phyloP scores from a whole-genome alignment of 495 filamentous ascomycete species.

The Aspergillus cavernicola region DNA sequence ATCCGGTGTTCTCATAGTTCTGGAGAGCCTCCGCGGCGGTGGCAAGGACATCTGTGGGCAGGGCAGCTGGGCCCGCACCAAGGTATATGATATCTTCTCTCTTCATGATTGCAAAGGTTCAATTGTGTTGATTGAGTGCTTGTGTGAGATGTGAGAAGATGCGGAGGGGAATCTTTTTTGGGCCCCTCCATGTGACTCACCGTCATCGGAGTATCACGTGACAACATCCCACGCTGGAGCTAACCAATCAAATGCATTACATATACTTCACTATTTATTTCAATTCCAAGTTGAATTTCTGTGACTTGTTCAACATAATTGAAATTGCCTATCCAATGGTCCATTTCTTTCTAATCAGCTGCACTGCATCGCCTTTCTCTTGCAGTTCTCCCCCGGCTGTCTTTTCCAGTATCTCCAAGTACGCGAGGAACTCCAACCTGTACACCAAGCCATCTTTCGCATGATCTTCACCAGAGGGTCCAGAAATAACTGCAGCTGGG shows the following conservation, averaged over 20 bases:
- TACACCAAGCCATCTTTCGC: not conserved
- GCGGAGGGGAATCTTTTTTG: not conserved
- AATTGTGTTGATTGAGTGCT: not conserved
- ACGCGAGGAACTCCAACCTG: not conserved
- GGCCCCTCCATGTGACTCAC: slow-evolving; percentile 14
- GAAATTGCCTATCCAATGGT: slow-evolving; percentile 1
- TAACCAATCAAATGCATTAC: not conserved
- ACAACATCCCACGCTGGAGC: not conserved
- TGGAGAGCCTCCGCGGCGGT: slow-evolving; percentile 69
- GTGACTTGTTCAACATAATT: too few relatives aligned
- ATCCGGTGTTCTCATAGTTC: slow-evolving; percentile 76
- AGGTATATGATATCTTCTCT: slow-evolving; percentile 71
- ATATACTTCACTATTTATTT: not conserved
- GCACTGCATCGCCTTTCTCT: not conserved
- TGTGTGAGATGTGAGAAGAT: not conserved
- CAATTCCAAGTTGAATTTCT: too few relatives aligned
- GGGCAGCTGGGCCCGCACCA: slow-evolving; percentile 79
- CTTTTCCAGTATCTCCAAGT: not conserved
- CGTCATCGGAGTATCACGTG: slow-evolving; percentile 4
- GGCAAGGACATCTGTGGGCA: slow-evolving; percentile 76
- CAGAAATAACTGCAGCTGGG: not conserved
- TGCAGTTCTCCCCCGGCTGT: not conserved
- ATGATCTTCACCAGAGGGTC: not conserved
- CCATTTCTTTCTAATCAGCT: not conserved
- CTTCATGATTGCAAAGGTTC: slow-evolving; percentile 16